Evolutionary conservation across 768 basidiomycete genomes (phyloP).

Genomic region (Scleroderma citrinum): DNA sequence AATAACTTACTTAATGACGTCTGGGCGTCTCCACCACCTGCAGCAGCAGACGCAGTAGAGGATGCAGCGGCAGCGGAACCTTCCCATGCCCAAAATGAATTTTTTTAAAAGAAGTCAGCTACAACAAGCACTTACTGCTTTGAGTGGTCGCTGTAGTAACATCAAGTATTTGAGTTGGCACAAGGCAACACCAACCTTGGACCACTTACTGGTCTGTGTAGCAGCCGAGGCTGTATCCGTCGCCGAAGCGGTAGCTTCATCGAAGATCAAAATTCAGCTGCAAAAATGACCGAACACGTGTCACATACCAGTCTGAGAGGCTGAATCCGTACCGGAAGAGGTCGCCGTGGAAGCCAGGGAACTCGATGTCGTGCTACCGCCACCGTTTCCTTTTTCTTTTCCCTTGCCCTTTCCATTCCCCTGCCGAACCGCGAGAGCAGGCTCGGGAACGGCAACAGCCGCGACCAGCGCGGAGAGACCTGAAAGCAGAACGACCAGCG

Average conservation of each 20-base stretch:
- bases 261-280: no score
- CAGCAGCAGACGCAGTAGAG: constrained; percentile 11
- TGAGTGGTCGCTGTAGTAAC: no score
- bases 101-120: no score
- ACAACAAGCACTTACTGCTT: background rate
- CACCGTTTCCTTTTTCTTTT: constrained; percentile 12
- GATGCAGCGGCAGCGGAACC: constrained; percentile 8
- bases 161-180: no score
- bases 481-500: constrained; percentile 29
- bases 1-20: constrained; percentile 28
- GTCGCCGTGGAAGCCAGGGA: no score
- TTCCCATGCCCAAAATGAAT: no score
- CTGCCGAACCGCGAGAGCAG: constrained; percentile 14
- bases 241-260: no score
- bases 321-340: no score
- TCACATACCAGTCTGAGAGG: background rate
- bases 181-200: no score
- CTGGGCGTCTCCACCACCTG: constrained; percentile 35
- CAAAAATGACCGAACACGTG: no score
- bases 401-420: constrained; percentile 9
- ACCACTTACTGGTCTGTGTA: no score
- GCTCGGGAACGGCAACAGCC: constrained; percentile 19
- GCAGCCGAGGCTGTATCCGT: no score
- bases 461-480: constrained; percentile 30
- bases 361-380: background rate